phyloP scores from a whole-genome alignment of 164 flowering plant genomes.

The Magnolia sinica region DNA sequence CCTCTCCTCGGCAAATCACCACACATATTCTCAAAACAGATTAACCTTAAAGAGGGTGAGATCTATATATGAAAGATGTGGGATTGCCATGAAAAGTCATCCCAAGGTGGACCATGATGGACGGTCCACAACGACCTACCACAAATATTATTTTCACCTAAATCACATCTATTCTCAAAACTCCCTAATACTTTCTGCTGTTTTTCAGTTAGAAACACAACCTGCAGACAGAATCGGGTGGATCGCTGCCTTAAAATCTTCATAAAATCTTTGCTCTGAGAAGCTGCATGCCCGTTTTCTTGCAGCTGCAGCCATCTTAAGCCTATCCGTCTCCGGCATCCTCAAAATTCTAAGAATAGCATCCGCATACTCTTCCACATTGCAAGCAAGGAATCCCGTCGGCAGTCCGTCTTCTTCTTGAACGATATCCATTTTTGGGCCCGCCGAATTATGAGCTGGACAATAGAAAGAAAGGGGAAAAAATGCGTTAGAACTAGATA shows the following conservation, averaged over 20 bases:
- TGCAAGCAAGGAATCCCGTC: conserved; percentile 68
- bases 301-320: conserved; percentile 78
- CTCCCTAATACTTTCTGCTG: neutral
- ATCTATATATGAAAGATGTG: no score
- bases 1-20: no score
- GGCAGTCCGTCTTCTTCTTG: conserved; percentile 50
- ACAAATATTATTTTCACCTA: no score
- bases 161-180: no score
- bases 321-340: conserved; percentile 65
- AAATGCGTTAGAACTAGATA: neutral
- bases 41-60: no score
- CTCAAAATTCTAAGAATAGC: conserved; percentile 57
- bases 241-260: conserved; percentile 71
- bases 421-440: conserved; percentile 93
- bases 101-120: no score
- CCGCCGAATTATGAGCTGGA: conserved; percentile 92
- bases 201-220: neutral
- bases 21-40: no score
- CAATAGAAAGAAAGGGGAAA: neutral
- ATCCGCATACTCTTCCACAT: conserved; percentile 71
- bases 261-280: conserved; percentile 77
- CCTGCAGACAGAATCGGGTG: conserved; percentile 39
- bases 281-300: conserved; percentile 66
- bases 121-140: no score
- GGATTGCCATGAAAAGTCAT: no score